Conservation (phyloP, 2,329 filamentous ascomycete species). For the Daldinia sp. region DNA sequence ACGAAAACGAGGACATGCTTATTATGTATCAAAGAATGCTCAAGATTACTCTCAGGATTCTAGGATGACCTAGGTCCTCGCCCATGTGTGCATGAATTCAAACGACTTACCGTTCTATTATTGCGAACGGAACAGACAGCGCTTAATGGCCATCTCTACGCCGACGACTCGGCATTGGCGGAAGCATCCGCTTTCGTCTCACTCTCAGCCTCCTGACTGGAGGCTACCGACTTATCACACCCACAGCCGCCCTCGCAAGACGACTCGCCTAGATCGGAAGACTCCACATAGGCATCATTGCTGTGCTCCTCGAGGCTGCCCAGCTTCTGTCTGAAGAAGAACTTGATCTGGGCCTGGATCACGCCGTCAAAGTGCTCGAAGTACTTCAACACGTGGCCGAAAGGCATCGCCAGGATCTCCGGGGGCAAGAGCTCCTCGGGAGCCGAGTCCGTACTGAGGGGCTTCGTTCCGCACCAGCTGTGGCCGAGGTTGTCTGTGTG, state of each 20-base stretch:
- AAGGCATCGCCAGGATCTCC: neutral
- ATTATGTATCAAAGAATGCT: neutral
- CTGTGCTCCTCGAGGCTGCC: neutral
- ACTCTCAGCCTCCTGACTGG: neutral
- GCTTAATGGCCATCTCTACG: neutral
- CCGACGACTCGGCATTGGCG: neutral
- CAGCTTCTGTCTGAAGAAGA: neutral
- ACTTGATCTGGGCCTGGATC: neutral
- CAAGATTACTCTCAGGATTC: neutral
- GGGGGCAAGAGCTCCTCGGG: neutral
- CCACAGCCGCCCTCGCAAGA: too few relatives aligned
- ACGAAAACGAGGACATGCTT: too few relatives aligned
- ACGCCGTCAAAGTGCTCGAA: neutral
- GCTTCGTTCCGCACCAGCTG: neutral
- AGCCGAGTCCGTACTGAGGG: neutral
- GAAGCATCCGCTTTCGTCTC: neutral
- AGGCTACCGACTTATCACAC: too few relatives aligned
- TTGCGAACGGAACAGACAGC: too few relatives aligned
- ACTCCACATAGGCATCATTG: neutral
- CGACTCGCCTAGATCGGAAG: neutral
- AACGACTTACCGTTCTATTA: too few relatives aligned
- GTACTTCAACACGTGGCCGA: neutral
- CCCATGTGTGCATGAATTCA: neutral
- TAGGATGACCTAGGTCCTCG: neutral
- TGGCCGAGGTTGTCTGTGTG: too few relatives aligned